These are phyloP conservation scores for Xylaria arbuscula DNA, from an alignment of 2,329 filamentous ascomycete species.

Conservation along the genomic window DNA sequence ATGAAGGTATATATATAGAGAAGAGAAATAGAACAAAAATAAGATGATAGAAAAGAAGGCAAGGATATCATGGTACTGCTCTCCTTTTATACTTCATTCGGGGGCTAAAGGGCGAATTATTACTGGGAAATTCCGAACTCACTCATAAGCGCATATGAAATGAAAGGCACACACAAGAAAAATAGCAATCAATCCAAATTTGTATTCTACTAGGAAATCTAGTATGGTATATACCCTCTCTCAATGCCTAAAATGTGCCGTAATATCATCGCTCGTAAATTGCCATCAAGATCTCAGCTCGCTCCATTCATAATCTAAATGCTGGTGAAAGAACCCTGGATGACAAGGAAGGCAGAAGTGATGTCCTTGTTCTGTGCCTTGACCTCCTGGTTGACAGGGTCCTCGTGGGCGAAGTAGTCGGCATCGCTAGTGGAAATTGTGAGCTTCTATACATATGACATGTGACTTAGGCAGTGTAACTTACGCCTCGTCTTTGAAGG, in stretches of 20 bases:
- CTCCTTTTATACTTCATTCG: neutral
- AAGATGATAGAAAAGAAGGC: no score
- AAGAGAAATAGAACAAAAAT: no score
- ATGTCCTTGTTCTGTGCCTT: conserved; percentile 30
- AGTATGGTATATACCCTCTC: conserved; percentile 12
- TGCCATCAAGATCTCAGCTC: conserved; percentile 13
- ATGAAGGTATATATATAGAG: no score
- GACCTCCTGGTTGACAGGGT: conserved; percentile 35
- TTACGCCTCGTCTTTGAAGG: conserved; percentile 35
- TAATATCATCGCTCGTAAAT: conserved; percentile 29
- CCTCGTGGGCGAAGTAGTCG: conserved; percentile 36
- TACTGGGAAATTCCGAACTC: neutral
- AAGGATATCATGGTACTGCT: no score
- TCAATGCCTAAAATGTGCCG: neutral
- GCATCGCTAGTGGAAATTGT: conserved; percentile 28
- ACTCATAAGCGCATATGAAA: neutral
- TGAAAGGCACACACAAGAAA: neutral
- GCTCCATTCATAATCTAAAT: conserved; percentile 12
- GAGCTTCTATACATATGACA: neutral
- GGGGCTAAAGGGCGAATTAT: no score
- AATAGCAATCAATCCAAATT: conserved; percentile 7
- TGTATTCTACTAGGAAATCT: conserved; percentile 23
- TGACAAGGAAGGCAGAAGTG: conserved; percentile 24
- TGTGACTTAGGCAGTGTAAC: neutral
- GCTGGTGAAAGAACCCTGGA: conserved; percentile 34